phyloP scores from a whole-genome alignment of 1,139 yeast species.

The Debaryomyces fabryi region DNA sequence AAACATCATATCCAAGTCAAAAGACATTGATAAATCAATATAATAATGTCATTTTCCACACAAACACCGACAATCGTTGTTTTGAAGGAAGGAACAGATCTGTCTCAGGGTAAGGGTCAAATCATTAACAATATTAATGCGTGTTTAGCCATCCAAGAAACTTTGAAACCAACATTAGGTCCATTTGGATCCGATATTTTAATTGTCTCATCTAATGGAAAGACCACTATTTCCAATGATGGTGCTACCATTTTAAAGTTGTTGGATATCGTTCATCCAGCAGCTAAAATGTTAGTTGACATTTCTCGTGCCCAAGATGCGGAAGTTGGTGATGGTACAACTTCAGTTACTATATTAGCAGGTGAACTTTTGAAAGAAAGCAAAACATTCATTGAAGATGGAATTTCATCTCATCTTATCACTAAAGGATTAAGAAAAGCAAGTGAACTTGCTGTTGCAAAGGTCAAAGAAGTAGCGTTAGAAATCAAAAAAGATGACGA shows the following conservation, averaged over 20 bases:
- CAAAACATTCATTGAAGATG: slow-evolving; percentile 90
- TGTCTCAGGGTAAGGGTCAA: slow-evolving; percentile 96
- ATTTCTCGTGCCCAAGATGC: slow-evolving; percentile 97
- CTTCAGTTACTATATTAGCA: slow-evolving; percentile 91
- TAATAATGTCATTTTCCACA: slow-evolving; percentile 76
- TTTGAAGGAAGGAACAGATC: slow-evolving; percentile 94
- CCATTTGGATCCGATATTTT: slow-evolving; percentile 96
- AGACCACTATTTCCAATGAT: slow-evolving; percentile 93
- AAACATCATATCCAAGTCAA: not conserved
- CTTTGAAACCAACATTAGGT: slow-evolving; percentile 91
- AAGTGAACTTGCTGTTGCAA: slow-evolving; percentile 71
- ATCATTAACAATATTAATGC: slow-evolving; percentile 94
- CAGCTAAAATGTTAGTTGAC: slow-evolving; percentile 93
- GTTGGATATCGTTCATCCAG: slow-evolving; percentile 96
- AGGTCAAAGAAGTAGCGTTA: slow-evolving; percentile 74
- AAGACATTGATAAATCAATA: slow-evolving; percentile 7
- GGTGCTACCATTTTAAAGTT: slow-evolving; percentile 95
- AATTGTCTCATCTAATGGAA: slow-evolving; percentile 79
- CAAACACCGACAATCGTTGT: slow-evolving; percentile 98
- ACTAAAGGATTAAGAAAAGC: slow-evolving; percentile 89
- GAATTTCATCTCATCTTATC: slow-evolving; percentile 87
- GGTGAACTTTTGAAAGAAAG: slow-evolving; percentile 94
- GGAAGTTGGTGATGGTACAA: slow-evolving; percentile 99
- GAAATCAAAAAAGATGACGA: slow-evolving; percentile 54
- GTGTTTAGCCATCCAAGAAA: slow-evolving; percentile 94